Percentiles rank a stretch among this genome's conserved stretches.
Evolutionary conservation across 2,329 filamentous ascomycete species (phyloP).

Genomic region (Neopestalotiopsis clavispora): DNA sequence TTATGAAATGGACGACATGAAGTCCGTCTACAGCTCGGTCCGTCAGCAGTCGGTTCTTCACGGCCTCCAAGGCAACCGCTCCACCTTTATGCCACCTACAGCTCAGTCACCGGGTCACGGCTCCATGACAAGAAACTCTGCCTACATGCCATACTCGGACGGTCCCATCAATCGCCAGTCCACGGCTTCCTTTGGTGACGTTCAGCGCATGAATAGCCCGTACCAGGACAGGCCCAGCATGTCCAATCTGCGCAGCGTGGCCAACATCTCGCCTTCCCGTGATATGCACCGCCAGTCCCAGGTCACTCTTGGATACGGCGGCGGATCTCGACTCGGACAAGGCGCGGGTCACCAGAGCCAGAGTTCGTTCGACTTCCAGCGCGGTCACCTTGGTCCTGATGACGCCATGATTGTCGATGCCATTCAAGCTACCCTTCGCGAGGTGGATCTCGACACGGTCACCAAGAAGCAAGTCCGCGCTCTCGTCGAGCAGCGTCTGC

Average conservation of each 20-base stretch:
- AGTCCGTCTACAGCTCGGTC: slow-evolving; percentile 92
- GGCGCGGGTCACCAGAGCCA: slow-evolving; percentile 51
- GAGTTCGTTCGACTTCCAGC: slow-evolving; percentile 65
- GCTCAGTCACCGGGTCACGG: slow-evolving; percentile 74
- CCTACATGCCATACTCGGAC: slow-evolving; percentile 53
- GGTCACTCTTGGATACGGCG: slow-evolving; percentile 51
- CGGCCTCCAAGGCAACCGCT: slow-evolving; percentile 72
- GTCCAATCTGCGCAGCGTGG: slow-evolving; percentile 60
- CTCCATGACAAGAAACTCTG: slow-evolving; percentile 47
- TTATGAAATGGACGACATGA: slow-evolving; percentile 98
- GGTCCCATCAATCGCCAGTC: slow-evolving; percentile 68
- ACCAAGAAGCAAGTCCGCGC: slow-evolving; percentile 97
- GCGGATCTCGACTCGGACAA: slow-evolving; percentile 52
- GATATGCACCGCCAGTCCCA: slow-evolving; percentile 47
- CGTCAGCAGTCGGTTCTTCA: slow-evolving; percentile 87
- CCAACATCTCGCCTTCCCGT: slow-evolving; percentile 51
- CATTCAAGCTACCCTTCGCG: slow-evolving; percentile 79
- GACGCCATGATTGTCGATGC: slow-evolving; percentile 83
- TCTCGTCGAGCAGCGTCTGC: slow-evolving; percentile 89
- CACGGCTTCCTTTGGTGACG: slow-evolving; percentile 68
- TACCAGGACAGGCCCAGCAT: slow-evolving; percentile 67
- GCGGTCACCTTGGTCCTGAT: slow-evolving; percentile 67
- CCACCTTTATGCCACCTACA: slow-evolving; percentile 76
- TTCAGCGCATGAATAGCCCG: slow-evolving; percentile 57
- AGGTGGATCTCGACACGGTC: slow-evolving; percentile 94